Evolutionary conservation across 768 basidiomycete species (phyloP), one percentile per base, ranked within the genome.

Genomic region (Omphalotus guepiniiformis): DNA sequence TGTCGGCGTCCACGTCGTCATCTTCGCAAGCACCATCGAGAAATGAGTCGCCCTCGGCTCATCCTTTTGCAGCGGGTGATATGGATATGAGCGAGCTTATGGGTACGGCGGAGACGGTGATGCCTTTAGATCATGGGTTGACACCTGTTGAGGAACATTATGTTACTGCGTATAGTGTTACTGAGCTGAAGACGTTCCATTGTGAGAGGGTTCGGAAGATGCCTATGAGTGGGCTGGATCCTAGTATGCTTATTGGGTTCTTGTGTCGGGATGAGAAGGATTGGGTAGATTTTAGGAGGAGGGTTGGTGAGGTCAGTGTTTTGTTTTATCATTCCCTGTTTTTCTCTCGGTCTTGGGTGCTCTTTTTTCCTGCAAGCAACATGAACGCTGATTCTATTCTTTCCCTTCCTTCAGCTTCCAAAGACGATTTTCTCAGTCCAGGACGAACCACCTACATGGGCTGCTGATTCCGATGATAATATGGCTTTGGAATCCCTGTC

Each of bases 201-300:
- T 93, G 93, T 62, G 96, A 99, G n/a, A 82, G 86, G 15, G 86
- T 98, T 30, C 76, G 92, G 60, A 97, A 95, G 79, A 95, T 98
- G 89, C 86, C 86, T 0, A 66, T 98, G 28, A 80, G 82, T 32
- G 88, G 86, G 23, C 69, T 99, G 46, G 96, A 98, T 63, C 96
- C 95, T 19, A 96, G 93, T 56, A 97, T 99, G 96, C 71, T 99
- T 6, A 77, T 98, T 50, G 94, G 94, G 9, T 98, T 99, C 62
- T 60, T 97, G 54, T 85, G 86, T 61, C 79, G 78, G 56, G 82
- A 89, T 58, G 86, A 91, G 66, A 70, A 61, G 15, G 95, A 98
- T 45, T 98, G 92, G 88, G 63, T 73, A 13, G 92, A 97, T 65
- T 78, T 97, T 47, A 74, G 81, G 53, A 69, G 64, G 49, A 72